Conservation (phyloP, 371 early-diverging fungal genomes). For the Choanephora cucurbitarum region DNA sequence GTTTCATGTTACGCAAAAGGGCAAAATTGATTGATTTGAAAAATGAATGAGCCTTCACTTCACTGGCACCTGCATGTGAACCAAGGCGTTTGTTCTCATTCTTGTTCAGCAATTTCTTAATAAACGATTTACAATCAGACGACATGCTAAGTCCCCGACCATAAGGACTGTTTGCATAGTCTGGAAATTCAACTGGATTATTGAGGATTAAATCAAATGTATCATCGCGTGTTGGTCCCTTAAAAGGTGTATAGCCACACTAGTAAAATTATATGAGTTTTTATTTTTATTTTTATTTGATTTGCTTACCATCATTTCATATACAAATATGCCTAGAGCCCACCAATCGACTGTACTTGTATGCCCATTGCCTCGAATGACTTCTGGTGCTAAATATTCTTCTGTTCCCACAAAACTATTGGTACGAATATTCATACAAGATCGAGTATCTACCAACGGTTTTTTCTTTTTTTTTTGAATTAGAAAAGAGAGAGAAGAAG, state of each 20-base stretch:
- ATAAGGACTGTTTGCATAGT: slow-evolving; percentile 30
- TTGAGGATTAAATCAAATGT: slow-evolving; percentile 84
- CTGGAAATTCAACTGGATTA: slow-evolving; percentile 73
- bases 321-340: slow-evolving; percentile 96
- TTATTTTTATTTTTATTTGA: neutral
- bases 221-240: slow-evolving; percentile 80
- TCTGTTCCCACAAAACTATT: slow-evolving; percentile 96
- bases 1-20: slow-evolving; percentile 78
- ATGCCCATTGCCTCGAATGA: slow-evolving; percentile 87
- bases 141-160: slow-evolving; percentile 29
- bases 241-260: slow-evolving; percentile 92
- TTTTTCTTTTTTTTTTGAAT: slow-evolving; percentile 21
- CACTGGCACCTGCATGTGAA: slow-evolving; percentile 86
- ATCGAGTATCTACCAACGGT: slow-evolving; percentile 76
- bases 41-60: slow-evolving; percentile 93
- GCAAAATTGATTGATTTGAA: slow-evolving; percentile 95
- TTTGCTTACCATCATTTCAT: slow-evolving; percentile 83
- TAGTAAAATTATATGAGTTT: slow-evolving; percentile 17
- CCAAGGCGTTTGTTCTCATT: slow-evolving; percentile 87
- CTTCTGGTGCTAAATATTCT: slow-evolving; percentile 95
- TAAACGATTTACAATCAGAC: slow-evolving; percentile 70
- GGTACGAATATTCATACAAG: slow-evolving; percentile 81
- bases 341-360: slow-evolving; percentile 93
- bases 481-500: slow-evolving; percentile 5
- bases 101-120: slow-evolving; percentile 82